Conservation (phyloP, 2,329 filamentous ascomycete species). For the Pseudogymnoascus sp. region DNA sequence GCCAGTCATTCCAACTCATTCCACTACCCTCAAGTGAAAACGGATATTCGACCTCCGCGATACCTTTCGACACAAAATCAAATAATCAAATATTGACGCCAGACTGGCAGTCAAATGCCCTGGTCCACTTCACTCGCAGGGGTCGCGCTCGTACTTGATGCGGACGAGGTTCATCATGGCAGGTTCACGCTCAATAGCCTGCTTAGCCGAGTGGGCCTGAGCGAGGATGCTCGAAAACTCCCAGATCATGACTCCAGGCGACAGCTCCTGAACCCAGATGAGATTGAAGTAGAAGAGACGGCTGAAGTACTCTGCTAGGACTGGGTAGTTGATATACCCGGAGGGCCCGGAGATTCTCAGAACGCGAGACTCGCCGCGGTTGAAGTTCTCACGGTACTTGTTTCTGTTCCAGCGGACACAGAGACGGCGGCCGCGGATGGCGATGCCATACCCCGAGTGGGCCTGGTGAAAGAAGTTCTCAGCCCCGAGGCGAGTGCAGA, state of each 20-base stretch:
- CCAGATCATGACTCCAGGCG: slow-evolving; percentile 5
- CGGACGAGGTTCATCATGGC: neutral
- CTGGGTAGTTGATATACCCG: neutral
- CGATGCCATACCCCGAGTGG: neutral
- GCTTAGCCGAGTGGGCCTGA: slow-evolving; percentile 6
- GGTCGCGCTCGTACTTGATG: slow-evolving; percentile 1
- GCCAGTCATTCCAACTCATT: neutral
- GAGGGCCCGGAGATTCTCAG: slow-evolving; percentile 11
- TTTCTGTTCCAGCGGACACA: slow-evolving; percentile 13
- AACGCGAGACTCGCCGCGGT: slow-evolving; percentile 12
- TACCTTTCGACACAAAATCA: neutral
- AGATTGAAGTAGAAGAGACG: slow-evolving; percentile 13
- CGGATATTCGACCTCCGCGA: neutral
- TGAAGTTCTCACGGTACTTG: neutral
- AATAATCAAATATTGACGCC: neutral
- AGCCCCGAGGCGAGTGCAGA: slow-evolving; percentile 10
- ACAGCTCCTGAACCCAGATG: slow-evolving; percentile 5
- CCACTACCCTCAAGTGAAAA: neutral
- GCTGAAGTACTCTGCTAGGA: slow-evolving; percentile 8
- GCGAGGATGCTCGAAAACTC: slow-evolving; percentile 9
- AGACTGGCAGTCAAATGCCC: neutral
- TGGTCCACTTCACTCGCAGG: neutral
- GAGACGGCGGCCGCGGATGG: slow-evolving; percentile 10
- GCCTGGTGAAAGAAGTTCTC: slow-evolving; percentile 3
- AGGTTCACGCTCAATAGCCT: slow-evolving; percentile 10